Evolutionary conservation across 2,329 filamentous ascomycete genomes (phyloP).

Genomic region (Epichloe bromicola): DNA sequence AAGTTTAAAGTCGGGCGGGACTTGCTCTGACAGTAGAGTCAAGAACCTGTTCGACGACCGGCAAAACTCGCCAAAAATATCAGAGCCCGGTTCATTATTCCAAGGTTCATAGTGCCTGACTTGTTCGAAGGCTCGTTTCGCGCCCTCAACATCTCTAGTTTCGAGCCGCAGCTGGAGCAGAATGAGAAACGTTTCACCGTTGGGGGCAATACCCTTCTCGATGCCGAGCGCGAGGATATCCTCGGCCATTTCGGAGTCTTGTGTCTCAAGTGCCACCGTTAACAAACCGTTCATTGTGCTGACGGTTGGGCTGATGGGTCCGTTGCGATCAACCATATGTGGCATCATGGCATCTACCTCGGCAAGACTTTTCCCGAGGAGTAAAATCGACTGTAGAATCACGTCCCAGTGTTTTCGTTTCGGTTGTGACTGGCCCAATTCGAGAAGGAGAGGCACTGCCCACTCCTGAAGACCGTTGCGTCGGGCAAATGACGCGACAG

Average conservation of each 20-base stretch:
- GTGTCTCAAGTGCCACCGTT: slow-evolving; percentile 53
- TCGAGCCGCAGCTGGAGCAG: slow-evolving; percentile 67
- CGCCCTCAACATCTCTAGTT: slow-evolving; percentile 58
- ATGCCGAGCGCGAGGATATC: slow-evolving; percentile 56
- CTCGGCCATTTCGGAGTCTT: slow-evolving; percentile 60
- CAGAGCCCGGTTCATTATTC: slow-evolving; percentile 30
- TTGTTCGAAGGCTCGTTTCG: slow-evolving; percentile 49
- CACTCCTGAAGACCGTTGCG: slow-evolving; percentile 47
- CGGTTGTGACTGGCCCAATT: slow-evolving; percentile 32
- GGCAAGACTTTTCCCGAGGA: slow-evolving; percentile 51
- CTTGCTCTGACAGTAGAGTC: slow-evolving; percentile 48
- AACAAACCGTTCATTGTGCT: slow-evolving; percentile 67
- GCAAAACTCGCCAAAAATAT: slow-evolving; percentile 38
- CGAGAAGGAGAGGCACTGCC: slow-evolving; percentile 45
- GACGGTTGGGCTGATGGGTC: slow-evolving; percentile 45
- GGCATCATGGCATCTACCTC: slow-evolving; percentile 41
- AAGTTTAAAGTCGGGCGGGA: slow-evolving; percentile 48
- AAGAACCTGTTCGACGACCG: slow-evolving; percentile 59
- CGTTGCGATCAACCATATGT: slow-evolving; percentile 54
- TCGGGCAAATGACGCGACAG: slow-evolving; percentile 37
- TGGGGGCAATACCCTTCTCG: slow-evolving; percentile 50
- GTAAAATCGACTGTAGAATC: slow-evolving; percentile 59
- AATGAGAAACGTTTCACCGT: slow-evolving; percentile 58
- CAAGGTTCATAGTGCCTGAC: slow-evolving; percentile 20
- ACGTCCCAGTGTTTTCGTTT: slow-evolving; percentile 54